Conservation (phyloP, 75 land plant species). For the Cupressus sempervirens region DNA sequence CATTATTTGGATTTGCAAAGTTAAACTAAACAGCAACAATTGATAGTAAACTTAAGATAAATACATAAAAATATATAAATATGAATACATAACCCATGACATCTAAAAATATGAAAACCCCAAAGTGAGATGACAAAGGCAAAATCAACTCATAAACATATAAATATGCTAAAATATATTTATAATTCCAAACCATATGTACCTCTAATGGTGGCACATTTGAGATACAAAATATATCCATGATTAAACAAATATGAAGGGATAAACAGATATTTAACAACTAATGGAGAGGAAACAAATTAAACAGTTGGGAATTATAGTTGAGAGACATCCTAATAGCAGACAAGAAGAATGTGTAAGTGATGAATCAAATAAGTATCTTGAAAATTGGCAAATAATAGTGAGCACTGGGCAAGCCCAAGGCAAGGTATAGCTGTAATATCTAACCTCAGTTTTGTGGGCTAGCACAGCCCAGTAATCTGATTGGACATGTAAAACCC, state of each 20-base stretch:
- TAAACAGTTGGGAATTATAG: neutral
- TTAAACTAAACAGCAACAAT: neutral
- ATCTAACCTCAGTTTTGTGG: too few relatives aligned
- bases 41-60: neutral
- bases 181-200: neutral
- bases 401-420: too few relatives aligned
- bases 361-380: too few relatives aligned
- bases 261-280: neutral
- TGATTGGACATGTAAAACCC: too few relatives aligned
- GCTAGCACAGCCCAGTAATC: too few relatives aligned
- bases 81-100: neutral
- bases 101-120: neutral
- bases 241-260: neutral
- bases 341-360: neutral
- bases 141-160: neutral
- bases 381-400: too few relatives aligned
- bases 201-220: neutral
- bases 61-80: neutral
- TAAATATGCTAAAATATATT: neutral
- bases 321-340: too few relatives aligned
- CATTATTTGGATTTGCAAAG: neutral
- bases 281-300: neutral
- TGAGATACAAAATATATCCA: neutral
- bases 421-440: too few relatives aligned
- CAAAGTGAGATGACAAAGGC: neutral